phyloP scores from a whole-genome alignment of 148 eudicot genomes.

The Rhododendron griersonianum region DNA sequence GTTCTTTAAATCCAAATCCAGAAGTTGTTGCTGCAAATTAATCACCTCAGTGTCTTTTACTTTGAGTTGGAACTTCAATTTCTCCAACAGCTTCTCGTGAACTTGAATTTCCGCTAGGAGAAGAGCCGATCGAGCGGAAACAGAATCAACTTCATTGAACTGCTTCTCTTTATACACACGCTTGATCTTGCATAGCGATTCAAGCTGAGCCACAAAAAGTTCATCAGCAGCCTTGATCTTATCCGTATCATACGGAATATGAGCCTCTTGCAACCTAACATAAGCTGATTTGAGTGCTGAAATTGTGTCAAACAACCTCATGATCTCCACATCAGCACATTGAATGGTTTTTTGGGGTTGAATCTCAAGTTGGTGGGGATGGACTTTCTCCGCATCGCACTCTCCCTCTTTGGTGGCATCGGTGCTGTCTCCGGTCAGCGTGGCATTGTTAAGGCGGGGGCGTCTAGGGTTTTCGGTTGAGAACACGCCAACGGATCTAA shows the following conservation, averaged over 20 bases:
- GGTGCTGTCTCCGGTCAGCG: slow-evolving; percentile 15
- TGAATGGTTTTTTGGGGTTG: background rate
- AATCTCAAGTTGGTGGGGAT: slow-evolving; percentile 15
- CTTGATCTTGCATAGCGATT: slow-evolving; percentile 33
- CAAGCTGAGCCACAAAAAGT: slow-evolving; percentile 28
- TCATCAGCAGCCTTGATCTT: slow-evolving; percentile 47
- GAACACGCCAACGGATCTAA: slow-evolving; percentile 47
- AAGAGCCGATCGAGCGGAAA: slow-evolving; percentile 21
- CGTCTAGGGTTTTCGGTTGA: slow-evolving; percentile 20
- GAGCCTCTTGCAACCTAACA: slow-evolving; percentile 52
- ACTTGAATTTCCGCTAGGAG: slow-evolving; percentile 36
- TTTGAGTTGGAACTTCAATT: slow-evolving; percentile 27
- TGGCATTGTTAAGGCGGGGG: background rate
- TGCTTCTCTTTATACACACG: slow-evolving; percentile 31
- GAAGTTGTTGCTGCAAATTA: slow-evolving; percentile 23
- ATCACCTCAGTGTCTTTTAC: slow-evolving; percentile 18
- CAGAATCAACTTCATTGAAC: slow-evolving; percentile 21
- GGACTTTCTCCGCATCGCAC: slow-evolving; percentile 19
- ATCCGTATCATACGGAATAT: slow-evolving; percentile 40
- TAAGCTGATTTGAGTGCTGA: slow-evolving; percentile 45
- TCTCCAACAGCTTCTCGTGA: slow-evolving; percentile 29
- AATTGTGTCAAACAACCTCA: slow-evolving; percentile 33
- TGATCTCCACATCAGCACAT: slow-evolving; percentile 19
- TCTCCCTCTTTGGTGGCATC: slow-evolving; percentile 15
- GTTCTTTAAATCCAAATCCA: slow-evolving; percentile 25